phyloP scores from a whole-genome alignment of 2,329 filamentous ascomycete species.

The Trichophyton mentagrophytes region DNA sequence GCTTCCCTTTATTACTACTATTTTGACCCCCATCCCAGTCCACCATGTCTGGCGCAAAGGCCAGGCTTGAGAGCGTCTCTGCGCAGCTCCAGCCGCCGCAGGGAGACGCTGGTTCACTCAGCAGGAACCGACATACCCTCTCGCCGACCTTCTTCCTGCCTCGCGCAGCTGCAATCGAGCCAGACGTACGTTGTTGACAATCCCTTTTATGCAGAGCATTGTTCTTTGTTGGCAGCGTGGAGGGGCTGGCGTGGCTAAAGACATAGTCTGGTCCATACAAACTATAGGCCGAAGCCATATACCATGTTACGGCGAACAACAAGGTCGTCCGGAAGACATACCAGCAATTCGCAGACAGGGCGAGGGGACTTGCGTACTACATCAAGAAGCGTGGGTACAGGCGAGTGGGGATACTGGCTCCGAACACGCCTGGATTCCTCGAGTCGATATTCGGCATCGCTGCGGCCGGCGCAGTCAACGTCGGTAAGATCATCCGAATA shows the following conservation, averaged over 20 bases:
- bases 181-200: slow-evolving; percentile 42
- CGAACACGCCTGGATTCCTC: slow-evolving; percentile 90
- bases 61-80: slow-evolving; percentile 20
- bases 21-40: neutral
- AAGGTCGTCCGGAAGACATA: slow-evolving; percentile 65
- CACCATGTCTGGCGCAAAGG: slow-evolving; percentile 20
- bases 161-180: slow-evolving; percentile 77
- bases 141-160: slow-evolving; percentile 80
- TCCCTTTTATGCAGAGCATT: neutral
- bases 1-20: too few species aligned
- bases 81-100: slow-evolving; percentile 18
- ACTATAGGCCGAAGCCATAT: slow-evolving; percentile 58
- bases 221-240: too few species aligned
- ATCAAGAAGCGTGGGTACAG: slow-evolving; percentile 59
- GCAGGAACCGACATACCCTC: slow-evolving; percentile 42
- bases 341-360: slow-evolving; percentile 68
- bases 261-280: neutral
- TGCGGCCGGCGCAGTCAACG: slow-evolving; percentile 65
- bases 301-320: slow-evolving; percentile 70
- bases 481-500: slow-evolving; percentile 33
- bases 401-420: slow-evolving; percentile 71
- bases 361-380: slow-evolving; percentile 78
- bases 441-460: slow-evolving; percentile 81
- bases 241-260: neutral
- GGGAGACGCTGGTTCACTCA: slow-evolving; percentile 21